These are phyloP conservation scores for Massarina eburnea DNA, from an alignment of 2,329 filamentous ascomycete genomes.

Conservation along the genomic window DNA sequence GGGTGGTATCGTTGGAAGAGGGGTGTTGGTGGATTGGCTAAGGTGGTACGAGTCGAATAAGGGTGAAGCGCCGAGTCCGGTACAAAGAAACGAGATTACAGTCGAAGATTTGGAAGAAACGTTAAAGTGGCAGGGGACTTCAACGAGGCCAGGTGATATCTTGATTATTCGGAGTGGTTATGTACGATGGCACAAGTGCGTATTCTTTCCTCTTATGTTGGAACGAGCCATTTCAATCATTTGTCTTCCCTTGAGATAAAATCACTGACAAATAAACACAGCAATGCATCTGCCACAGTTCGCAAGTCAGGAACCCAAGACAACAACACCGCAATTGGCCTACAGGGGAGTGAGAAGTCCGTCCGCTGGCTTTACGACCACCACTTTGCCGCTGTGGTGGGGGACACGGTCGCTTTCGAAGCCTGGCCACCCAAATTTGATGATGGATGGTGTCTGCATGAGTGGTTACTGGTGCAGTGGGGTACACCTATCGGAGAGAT, in stretches of 20 bases:
- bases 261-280: conserved; percentile 8
- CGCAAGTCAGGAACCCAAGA: conserved; percentile 36
- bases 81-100: conserved; percentile 33
- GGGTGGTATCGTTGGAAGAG: conserved; percentile 38
- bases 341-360: conserved; percentile 35
- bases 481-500: conserved; percentile 39
- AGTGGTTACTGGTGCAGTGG: conserved; percentile 36
- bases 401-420: conserved; percentile 47
- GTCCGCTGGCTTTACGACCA: conserved; percentile 43
- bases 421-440: conserved; percentile 34
- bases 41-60: conserved; percentile 33
- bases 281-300: conserved; percentile 26
- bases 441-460: conserved; percentile 37
- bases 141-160: conserved; percentile 35
- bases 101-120: conserved; percentile 32
- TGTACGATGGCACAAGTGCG: conserved; percentile 43
- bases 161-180: conserved; percentile 49
- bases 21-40: conserved; percentile 38
- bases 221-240: too few species aligned
- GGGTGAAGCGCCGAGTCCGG: conserved; percentile 27
- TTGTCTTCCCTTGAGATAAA: neutral
- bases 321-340: conserved; percentile 33
- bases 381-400: conserved; percentile 39
- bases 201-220: neutral
- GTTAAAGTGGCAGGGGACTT: conserved; percentile 34